A percentile compares a stretch with the other conserved stretches of the same genome.
Conservation (phyloP, 352 stramenopile genomes). For the Phytophthora pseudosyringae region DNA sequence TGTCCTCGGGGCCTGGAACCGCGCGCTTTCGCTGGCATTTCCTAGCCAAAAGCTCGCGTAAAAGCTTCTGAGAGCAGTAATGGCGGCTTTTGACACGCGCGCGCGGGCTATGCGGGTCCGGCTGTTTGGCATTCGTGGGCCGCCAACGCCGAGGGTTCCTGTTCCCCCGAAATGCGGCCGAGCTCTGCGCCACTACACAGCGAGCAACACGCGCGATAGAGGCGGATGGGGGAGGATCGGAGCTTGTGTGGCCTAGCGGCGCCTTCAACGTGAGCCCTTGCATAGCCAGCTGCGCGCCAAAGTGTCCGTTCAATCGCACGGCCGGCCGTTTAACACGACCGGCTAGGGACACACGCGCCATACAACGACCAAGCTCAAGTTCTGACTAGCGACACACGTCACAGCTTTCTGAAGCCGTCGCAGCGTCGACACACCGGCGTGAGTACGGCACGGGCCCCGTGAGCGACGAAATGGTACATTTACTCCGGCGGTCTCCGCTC, state of each 20-base stretch:
- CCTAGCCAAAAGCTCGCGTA: slow-evolving; percentile 35
- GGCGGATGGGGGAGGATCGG: slow-evolving; percentile 29
- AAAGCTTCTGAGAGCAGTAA: slow-evolving; percentile 38
- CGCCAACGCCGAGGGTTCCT: slow-evolving; percentile 6
- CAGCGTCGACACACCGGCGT: not conserved
- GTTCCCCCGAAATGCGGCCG: slow-evolving; percentile 26
- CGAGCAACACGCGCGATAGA: slow-evolving; percentile 34
- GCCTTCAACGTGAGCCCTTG: slow-evolving; percentile 29
- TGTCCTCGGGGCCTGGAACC: not conserved
- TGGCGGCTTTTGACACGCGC: slow-evolving; percentile 39
- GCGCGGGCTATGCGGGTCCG: slow-evolving; percentile 21
- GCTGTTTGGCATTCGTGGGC: slow-evolving; percentile 27
- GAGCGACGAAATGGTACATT: too few relatives aligned
- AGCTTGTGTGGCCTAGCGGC: slow-evolving; percentile 30
- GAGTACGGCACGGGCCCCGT: not conserved
- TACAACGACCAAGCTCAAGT: slow-evolving; percentile 10
- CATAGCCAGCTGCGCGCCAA: slow-evolving; percentile 11
- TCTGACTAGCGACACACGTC: slow-evolving; percentile 9
- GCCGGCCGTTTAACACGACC: slow-evolving; percentile 24
- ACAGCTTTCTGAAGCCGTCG: slow-evolving; percentile 12
- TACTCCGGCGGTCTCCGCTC: too few relatives aligned
- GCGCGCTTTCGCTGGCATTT: slow-evolving; percentile 10
- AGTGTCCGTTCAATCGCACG: slow-evolving; percentile 35
- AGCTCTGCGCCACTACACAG: slow-evolving; percentile 20
- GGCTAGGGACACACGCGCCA: not conserved